Base-by-base conservation (phyloP, 2,329 filamentous ascomycete genomes). In the Fusarium secorum region DNA sequence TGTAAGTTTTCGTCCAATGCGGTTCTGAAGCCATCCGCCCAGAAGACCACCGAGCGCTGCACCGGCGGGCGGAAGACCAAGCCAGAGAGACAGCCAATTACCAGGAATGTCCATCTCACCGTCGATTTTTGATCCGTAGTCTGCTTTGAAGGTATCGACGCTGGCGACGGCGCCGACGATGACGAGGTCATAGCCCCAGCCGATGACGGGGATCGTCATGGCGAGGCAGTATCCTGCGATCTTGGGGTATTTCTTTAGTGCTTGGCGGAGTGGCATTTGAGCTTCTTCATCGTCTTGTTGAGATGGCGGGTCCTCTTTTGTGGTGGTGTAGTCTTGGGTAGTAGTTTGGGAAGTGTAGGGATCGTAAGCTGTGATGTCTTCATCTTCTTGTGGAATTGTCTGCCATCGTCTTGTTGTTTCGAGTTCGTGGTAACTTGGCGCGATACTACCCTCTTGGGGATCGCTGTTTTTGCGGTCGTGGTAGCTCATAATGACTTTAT, bases 151-250 rank as follows among this genome's bases (percentile, higher is more conserved):
- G 1, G 73, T 60, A 11, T 79, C 78, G 0, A 76, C 77, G 4
- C 72, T 74, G 9, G 68, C 74, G n/a, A 79, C 70, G 10, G 74
- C 59, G 8, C 78, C 77, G 1, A 79, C 71, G 3, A 79, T 62
- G 3, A 77, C 69, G 2, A 75, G 51, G 20, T 75, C 75, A 45
- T 79, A 78, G 2, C 77, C 77, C 77, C 76, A 79, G n/a, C 77
- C 77, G 20, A 78, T 59, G 6, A 79, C 64, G 10, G 76, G 71
- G 5, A 78, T 62, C 4, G 75, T 71, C 48, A 79, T 71, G 17
- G 64, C 72, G 4, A 79, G 52, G 14, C 74, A 77, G 33, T 76
- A 79, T 0, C 46, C 68, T 7, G 72, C 70, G 3, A 79, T 52
- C 18, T 76, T 78, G 20, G 78, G 78, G 28, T 78, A 78, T 1